phyloP scores from a whole-genome alignment of 345 rosid species.

The Brassica carinata region DNA sequence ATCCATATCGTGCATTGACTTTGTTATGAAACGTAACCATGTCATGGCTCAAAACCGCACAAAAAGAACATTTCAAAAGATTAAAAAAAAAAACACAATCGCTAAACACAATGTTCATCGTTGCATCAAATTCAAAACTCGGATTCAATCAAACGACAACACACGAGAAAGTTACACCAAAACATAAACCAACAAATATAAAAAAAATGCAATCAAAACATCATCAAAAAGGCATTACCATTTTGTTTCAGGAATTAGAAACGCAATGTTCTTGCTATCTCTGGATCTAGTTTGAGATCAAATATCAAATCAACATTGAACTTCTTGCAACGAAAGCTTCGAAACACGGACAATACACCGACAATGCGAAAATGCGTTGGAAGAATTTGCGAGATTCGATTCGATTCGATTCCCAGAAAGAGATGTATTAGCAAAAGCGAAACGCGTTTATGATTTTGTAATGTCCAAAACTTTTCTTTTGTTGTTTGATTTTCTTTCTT shows the following conservation, averaged over 20 bases:
- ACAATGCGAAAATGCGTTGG: conserved; percentile 29
- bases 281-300: conserved; percentile 30
- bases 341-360: conserved; percentile 39
- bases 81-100: conserved; percentile 13
- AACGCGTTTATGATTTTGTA: conserved; percentile 23
- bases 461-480: not conserved
- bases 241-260: conserved; percentile 30
- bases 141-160: conserved; percentile 14
- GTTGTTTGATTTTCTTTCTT: conserved; percentile 16
- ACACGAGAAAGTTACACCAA: not conserved
- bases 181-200: conserved; percentile 14
- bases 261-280: conserved; percentile 18
- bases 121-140: conserved; percentile 9
- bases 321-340: conserved; percentile 16
- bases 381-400: conserved; percentile 23
- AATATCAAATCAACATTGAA: conserved; percentile 36
- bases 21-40: conserved; percentile 4
- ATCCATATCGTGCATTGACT: not conserved
- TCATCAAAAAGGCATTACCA: conserved; percentile 27
- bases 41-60: conserved; percentile 3
- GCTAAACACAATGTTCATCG: not conserved
- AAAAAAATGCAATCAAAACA: conserved; percentile 9
- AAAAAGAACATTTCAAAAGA: conserved; percentile 5
- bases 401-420: conserved; percentile 26
- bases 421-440: not conserved